phyloP scores from a whole-genome alignment of 2,329 filamentous ascomycete genomes.

The Fusarium decemcellulare region DNA sequence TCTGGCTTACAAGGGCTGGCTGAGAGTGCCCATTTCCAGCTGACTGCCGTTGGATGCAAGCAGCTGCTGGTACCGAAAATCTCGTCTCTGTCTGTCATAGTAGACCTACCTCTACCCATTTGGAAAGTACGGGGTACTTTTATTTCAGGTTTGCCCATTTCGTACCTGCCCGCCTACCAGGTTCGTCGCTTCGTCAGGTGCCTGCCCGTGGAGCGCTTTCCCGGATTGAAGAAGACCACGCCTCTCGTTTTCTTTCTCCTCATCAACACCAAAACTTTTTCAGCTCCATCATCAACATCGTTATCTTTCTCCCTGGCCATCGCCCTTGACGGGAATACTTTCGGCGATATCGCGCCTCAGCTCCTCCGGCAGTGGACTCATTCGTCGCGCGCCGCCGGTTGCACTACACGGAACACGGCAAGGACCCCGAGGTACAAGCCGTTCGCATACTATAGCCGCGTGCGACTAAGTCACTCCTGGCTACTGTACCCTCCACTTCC shows the following conservation, averaged over 20 bases:
- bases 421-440: constrained; percentile 36
- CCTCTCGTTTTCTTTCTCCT: constrained; percentile 10
- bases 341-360: constrained; percentile 7
- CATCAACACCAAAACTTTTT: constrained; percentile 9
- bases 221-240: constrained; percentile 14
- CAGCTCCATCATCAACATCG: constrained; percentile 10
- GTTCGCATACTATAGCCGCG: constrained; percentile 8
- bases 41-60: constrained; percentile 42
- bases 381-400: constrained; percentile 29
- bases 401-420: constrained; percentile 33
- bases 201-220: constrained; percentile 18
- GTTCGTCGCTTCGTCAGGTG: constrained; percentile 28
- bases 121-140: constrained; percentile 32
- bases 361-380: constrained; percentile 22
- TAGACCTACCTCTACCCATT: constrained; percentile 9
- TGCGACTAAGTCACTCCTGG: constrained; percentile 27
- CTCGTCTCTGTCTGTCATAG: constrained; percentile 6
- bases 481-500: constrained; percentile 28
- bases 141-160: constrained; percentile 3
- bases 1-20: constrained; percentile 23
- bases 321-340: constrained; percentile 10
- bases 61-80: constrained; percentile 15
- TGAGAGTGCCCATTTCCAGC: constrained; percentile 33
- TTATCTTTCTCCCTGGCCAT: constrained; percentile 2
- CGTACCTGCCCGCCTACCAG: constrained; percentile 23